These are phyloP conservation scores for Stachybotrys echinatus DNA, from an alignment of 2,329 filamentous ascomycete genomes.

Conservation along the genomic window DNA sequence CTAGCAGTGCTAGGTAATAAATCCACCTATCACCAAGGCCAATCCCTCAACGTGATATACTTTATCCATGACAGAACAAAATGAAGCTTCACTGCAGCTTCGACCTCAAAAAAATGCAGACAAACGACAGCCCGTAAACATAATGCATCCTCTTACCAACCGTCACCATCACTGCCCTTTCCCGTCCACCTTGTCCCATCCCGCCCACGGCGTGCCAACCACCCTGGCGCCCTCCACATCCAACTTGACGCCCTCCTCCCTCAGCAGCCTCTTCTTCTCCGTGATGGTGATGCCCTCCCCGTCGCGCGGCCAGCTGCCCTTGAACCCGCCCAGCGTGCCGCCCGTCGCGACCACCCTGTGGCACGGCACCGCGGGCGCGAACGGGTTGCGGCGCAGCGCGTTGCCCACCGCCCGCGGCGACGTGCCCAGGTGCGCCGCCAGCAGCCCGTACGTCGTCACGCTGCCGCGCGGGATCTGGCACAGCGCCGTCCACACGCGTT, in stretches of 20 bases:
- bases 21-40: no score
- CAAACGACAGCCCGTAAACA: no score
- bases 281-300: constrained; percentile 58
- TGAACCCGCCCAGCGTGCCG: constrained; percentile 66
- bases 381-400: constrained; percentile 72
- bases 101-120: no score
- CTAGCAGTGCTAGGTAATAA: no score
- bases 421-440: constrained; percentile 63
- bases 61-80: no score
- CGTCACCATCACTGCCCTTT: constrained; percentile 11
- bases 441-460: constrained; percentile 72
- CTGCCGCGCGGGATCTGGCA: constrained; percentile 71
- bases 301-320: constrained; percentile 55
- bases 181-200: constrained; percentile 19
- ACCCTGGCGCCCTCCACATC: constrained; percentile 51
- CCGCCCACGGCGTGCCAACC: constrained; percentile 49
- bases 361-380: constrained; percentile 76
- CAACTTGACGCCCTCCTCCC: constrained; percentile 59
- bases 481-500: constrained; percentile 64
- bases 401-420: constrained; percentile 75
- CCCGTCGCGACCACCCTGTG: constrained; percentile 74
- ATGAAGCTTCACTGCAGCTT: no score
- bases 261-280: constrained; percentile 58
- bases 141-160: no score
- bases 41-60: no score